phyloP scores from a whole-genome alignment of 805 yeast genomes.

The Wickerhamiella sergipiensis region DNA sequence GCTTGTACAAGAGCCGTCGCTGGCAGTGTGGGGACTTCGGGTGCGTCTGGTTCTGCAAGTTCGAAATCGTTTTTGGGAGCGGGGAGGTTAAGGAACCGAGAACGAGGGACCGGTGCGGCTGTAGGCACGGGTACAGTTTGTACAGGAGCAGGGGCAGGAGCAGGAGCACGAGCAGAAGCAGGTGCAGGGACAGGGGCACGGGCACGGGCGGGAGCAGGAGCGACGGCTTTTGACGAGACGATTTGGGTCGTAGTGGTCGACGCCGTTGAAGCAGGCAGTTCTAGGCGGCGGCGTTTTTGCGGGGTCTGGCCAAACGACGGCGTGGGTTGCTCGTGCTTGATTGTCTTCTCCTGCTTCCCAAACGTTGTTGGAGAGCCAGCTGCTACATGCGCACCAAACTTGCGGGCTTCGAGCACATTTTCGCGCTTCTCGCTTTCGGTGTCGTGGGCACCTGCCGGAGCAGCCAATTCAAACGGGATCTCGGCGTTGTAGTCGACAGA shows the following conservation, averaged over 20 bases:
- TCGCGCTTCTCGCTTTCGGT: constrained; percentile 43
- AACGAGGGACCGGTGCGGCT: no score
- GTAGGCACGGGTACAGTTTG: neutral
- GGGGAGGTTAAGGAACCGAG: constrained; percentile 21
- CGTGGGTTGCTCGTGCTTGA: neutral
- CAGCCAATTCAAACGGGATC: constrained; percentile 62
- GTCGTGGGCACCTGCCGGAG: constrained; percentile 57
- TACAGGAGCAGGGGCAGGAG: neutral
- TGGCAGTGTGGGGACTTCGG: neutral
- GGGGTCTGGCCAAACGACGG: neutral
- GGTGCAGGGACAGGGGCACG: no score
- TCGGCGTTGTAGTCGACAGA: constrained; percentile 76
- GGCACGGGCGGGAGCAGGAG: no score
- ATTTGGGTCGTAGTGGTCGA: no score
- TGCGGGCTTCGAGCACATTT: neutral
- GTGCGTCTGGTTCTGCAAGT: constrained; percentile 5
- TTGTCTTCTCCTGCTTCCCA: neutral
- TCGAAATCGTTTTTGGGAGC: constrained; percentile 29
- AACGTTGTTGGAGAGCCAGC: neutral
- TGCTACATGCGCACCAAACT: neutral
- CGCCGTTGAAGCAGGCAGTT: neutral
- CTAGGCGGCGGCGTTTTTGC: neutral
- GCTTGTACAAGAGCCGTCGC: neutral
- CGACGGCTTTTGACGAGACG: no score
- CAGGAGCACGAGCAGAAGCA: neutral